These are phyloP conservation scores for Kernera saxatilis DNA, from an alignment of 345 rosid species.

Conservation along the genomic window DNA sequence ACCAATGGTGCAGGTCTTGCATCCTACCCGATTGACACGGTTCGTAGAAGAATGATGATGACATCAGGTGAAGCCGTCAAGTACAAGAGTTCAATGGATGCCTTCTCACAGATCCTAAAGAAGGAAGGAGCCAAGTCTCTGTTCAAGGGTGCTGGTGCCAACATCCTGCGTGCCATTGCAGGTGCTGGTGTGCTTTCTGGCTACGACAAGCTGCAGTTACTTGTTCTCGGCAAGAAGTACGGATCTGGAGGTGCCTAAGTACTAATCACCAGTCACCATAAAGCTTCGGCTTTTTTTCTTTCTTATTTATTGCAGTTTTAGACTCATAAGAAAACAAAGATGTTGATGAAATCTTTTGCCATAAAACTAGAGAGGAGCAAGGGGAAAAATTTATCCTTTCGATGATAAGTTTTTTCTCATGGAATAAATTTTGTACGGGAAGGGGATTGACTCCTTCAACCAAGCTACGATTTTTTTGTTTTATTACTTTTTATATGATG, in stretches of 20 bases:
- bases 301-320: conserved; percentile 18
- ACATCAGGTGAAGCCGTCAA: conserved; percentile 92
- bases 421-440: conserved; percentile 13
- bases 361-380: conserved; percentile 12
- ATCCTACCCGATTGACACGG: conserved; percentile 82
- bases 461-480: not conserved
- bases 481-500: not conserved
- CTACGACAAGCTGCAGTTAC: conserved; percentile 79
- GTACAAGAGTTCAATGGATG: conserved; percentile 75
- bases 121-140: conserved; percentile 80
- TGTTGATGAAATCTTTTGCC: conserved; percentile 19
- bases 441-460: not conserved
- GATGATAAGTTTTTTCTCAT: conserved; percentile 5
- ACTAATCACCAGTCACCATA: not conserved
- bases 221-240: conserved; percentile 78
- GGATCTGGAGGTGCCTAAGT: conserved; percentile 67
- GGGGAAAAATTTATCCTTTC: not conserved
- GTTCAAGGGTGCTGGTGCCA: conserved; percentile 94
- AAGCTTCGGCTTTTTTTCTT: not conserved
- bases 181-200: conserved; percentile 97
- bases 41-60: conserved; percentile 98
- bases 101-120: conserved; percentile 70
- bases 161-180: conserved; percentile 80
- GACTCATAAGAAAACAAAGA: not conserved
- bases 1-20: conserved; percentile 90